Percentiles rank a stretch among this genome's conserved stretches.
Conservation (phyloP, 169 alveolate species). For the Theileria orientalis region DNA sequence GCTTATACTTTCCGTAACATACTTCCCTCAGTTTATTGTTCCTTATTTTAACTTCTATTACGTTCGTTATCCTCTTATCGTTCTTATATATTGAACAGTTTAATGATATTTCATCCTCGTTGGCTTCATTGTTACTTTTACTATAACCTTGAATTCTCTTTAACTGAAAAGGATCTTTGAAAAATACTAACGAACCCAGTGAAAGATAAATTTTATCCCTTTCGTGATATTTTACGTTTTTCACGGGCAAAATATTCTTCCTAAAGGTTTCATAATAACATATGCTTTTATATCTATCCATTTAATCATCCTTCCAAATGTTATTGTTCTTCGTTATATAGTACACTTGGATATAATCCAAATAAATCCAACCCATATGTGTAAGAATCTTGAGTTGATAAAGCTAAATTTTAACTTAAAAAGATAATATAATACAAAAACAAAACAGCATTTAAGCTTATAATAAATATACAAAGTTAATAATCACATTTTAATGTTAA, state of each 20-base stretch:
- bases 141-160: no score
- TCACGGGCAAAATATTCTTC: constrained; percentile 1
- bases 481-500: no score
- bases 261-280: not conserved
- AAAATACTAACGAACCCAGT: not conserved
- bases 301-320: not conserved
- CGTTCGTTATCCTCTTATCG: not conserved
- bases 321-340: no score
- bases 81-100: not conserved
- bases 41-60: not conserved
- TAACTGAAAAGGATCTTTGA: not conserved
- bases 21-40: not conserved
- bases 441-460: no score
- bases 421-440: no score
- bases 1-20: not conserved
- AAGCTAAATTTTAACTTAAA: no score
- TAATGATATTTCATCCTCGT: not conserved
- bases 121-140: no score
- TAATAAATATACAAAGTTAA: no score
- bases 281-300: not conserved
- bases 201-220: not conserved
- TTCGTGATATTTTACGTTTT: not conserved
- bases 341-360: no score
- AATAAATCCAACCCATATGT: no score
- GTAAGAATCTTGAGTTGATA: no score